Conservation (phyloP, 2,329 filamentous ascomycete genomes). For the Drechslerella coelobrocha region DNA sequence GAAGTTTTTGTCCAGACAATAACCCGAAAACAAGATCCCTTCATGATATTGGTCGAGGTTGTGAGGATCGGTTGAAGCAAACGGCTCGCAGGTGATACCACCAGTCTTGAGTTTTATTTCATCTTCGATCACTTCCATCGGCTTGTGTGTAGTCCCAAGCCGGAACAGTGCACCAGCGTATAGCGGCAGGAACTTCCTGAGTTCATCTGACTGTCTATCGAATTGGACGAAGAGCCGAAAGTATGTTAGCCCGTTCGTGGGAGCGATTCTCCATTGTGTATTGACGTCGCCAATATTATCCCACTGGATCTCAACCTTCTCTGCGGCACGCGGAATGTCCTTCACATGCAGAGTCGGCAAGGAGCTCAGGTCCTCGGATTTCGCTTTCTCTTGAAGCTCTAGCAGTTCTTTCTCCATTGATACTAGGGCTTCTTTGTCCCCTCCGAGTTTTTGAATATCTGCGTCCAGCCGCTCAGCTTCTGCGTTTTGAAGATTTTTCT, state of each 20-base stretch:
- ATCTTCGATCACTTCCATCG: conserved; percentile 94
- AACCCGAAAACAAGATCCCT: conserved; percentile 82
- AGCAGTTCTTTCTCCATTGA: conserved; percentile 80
- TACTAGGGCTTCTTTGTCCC: conserved; percentile 73
- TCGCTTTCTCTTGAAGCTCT: conserved; percentile 81
- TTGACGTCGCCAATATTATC: conserved; percentile 67
- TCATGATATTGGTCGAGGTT: conserved; percentile 76
- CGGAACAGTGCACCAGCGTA: conserved; percentile 94
- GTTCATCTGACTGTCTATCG: conserved; percentile 79
- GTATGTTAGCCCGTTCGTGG: conserved; percentile 94
- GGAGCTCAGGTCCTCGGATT: conserved; percentile 82
- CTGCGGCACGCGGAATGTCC: conserved; percentile 83
- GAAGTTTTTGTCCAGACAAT: conserved; percentile 86
- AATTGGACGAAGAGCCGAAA: conserved; percentile 87
- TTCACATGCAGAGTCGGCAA: conserved; percentile 85
- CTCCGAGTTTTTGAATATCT: conserved; percentile 76
- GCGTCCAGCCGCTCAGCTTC: conserved; percentile 75
- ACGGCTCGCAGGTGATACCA: conserved; percentile 82
- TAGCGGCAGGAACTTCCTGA: conserved; percentile 82
- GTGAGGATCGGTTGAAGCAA: conserved; percentile 77
- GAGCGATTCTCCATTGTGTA: conserved; percentile 88
- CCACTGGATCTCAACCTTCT: conserved; percentile 72
- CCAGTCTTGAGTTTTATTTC: conserved; percentile 95
- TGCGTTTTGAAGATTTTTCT: conserved; percentile 74
- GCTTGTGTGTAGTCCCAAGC: conserved; percentile 82